A percentile compares a stretch with the other conserved stretches of the same genome.
Evolutionary conservation across 805 yeast genomes (phyloP).

Genomic region (Komagataella kurtzmanii): DNA sequence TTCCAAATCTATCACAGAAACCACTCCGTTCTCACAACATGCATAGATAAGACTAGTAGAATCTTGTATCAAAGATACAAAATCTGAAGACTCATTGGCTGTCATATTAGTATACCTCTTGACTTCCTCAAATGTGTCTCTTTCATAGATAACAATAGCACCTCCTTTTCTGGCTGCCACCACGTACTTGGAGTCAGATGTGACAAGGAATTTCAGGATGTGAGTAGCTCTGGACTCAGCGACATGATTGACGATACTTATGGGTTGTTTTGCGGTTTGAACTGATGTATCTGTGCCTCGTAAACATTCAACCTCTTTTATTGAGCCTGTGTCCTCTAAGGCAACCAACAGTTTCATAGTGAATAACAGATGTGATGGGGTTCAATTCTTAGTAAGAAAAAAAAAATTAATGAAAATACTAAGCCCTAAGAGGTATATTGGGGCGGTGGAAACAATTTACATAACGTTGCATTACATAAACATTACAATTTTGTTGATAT

Average conservation of each 20-base stretch:
- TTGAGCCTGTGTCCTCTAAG: slow-evolving; percentile 53
- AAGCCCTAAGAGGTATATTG: background rate
- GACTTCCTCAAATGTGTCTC: slow-evolving; percentile 9
- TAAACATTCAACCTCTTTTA: slow-evolving; percentile 50
- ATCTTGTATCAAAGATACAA: slow-evolving; percentile 19
- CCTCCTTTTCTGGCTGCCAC: slow-evolving; percentile 32
- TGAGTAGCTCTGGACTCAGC: slow-evolving; percentile 18
- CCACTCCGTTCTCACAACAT: slow-evolving; percentile 19
- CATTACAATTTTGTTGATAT: background rate
- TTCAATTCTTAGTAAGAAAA: background rate
- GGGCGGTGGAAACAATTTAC: background rate
- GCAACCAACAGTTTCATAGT: slow-evolving; percentile 46
- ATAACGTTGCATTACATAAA: background rate
- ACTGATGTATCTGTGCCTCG: slow-evolving; percentile 73
- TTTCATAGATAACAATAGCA: slow-evolving; percentile 23
- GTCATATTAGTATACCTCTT: slow-evolving; percentile 6
- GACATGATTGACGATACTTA: slow-evolving; percentile 23
- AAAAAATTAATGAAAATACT: background rate
- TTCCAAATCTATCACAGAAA: slow-evolving; percentile 13
- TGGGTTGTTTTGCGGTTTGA: slow-evolving; percentile 54
- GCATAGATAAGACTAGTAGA: slow-evolving; percentile 14
- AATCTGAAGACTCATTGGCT: slow-evolving; percentile 16
- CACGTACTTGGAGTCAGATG: slow-evolving; percentile 19
- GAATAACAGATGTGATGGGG: background rate
- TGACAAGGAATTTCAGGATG: slow-evolving; percentile 18